Evolutionary conservation across 2,329 filamentous ascomycete genomes (phyloP).

Genomic region (Calonectria fujianensis): DNA sequence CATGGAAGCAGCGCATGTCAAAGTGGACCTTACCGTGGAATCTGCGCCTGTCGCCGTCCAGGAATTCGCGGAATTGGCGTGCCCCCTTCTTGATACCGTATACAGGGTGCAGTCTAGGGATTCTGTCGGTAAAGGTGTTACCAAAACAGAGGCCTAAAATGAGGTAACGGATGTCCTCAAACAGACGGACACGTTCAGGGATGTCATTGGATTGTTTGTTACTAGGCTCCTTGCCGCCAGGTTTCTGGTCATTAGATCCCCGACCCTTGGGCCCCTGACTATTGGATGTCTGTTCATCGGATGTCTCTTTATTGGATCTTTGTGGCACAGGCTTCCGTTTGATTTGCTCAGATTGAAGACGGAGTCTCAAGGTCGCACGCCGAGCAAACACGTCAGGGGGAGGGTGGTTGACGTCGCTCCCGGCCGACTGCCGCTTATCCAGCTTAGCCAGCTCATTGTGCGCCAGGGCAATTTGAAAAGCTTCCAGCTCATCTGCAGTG

Average conservation of each 20-base stretch:
- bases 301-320: background rate
- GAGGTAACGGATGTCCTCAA: background rate
- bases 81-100: background rate
- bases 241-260: background rate
- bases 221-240: background rate
- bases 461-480: background rate
- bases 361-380: background rate
- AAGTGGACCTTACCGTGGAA: background rate
- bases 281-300: background rate
- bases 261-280: background rate
- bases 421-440: background rate
- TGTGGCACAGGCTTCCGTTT: background rate
- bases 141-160: slow-evolving; percentile 2
- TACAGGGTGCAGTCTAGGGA: background rate
- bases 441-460: slow-evolving; percentile 5
- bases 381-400: no score
- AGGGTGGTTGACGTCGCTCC: no score
- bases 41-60: background rate
- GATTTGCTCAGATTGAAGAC: background rate
- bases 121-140: slow-evolving; percentile 23
- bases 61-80: background rate
- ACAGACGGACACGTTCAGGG: background rate
- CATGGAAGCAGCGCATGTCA: slow-evolving; percentile 19
- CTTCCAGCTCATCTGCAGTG: background rate
- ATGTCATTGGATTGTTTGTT: background rate